Conservation (phyloP, 352 stramenopile genomes). For the Pythium utonaiense region DNA sequence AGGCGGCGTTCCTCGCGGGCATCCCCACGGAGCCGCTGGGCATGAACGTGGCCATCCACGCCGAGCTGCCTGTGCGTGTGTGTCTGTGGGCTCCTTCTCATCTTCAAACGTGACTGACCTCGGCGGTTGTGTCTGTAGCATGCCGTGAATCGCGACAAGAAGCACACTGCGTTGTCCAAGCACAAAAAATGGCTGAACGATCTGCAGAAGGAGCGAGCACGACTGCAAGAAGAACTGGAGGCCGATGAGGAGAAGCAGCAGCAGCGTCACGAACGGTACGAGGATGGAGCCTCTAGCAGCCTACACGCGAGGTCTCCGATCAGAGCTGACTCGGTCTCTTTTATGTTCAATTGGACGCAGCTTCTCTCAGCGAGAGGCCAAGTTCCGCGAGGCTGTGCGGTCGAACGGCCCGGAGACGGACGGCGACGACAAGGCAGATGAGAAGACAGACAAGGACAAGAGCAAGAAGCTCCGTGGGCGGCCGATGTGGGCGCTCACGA, state of each 20-base stretch:
- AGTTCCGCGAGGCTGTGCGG: slow-evolving; percentile 63
- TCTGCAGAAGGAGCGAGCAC: slow-evolving; percentile 88
- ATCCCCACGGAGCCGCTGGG: slow-evolving; percentile 66
- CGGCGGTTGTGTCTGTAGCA: slow-evolving; percentile 30
- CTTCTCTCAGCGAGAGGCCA: slow-evolving; percentile 73
- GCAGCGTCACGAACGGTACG: slow-evolving; percentile 54
- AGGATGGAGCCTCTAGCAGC: background rate
- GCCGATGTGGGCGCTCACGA: slow-evolving; percentile 92
- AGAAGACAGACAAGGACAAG: slow-evolving; percentile 22
- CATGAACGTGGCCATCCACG: slow-evolving; percentile 79
- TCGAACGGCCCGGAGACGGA: slow-evolving; percentile 26
- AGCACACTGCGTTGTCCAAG: slow-evolving; percentile 89
- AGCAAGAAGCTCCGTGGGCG: slow-evolving; percentile 33
- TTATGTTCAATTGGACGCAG: slow-evolving; percentile 21
- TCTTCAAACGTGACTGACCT: no score
- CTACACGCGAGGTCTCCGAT: background rate
- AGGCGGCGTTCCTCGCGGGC: slow-evolving; percentile 67
- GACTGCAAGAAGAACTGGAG: slow-evolving; percentile 75
- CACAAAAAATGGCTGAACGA: slow-evolving; percentile 93
- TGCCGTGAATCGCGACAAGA: slow-evolving; percentile 85
- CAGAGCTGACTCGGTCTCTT: background rate
- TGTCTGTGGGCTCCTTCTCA: background rate
- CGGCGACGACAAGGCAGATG: slow-evolving; percentile 19
- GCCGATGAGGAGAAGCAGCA: slow-evolving; percentile 74
- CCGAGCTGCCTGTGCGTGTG: slow-evolving; percentile 46